These are phyloP conservation scores for Cryptosporidium baileyi DNA, from an alignment of 169 alveolate species.

Conservation along the genomic window DNA sequence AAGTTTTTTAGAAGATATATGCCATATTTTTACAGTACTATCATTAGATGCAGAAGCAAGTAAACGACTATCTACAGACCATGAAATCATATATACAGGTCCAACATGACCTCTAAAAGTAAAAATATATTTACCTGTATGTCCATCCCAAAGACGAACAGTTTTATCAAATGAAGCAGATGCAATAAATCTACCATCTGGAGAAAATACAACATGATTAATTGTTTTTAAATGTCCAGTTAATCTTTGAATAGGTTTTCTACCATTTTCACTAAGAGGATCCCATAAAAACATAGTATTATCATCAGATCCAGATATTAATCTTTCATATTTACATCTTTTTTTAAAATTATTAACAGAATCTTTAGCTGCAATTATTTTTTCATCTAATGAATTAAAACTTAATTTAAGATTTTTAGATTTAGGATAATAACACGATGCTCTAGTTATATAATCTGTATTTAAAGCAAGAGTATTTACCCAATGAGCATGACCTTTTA, in stretches of 20 bases:
- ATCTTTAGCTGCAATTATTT: slow-evolving; percentile 68
- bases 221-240: slow-evolving; percentile 97
- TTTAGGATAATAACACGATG: slow-evolving; percentile 80
- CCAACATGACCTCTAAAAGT: slow-evolving; percentile 98
- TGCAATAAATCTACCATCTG: slow-evolving; percentile 95
- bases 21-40: slow-evolving; percentile 90
- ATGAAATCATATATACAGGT: slow-evolving; percentile 94
- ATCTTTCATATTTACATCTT: slow-evolving; percentile 90
- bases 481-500: slow-evolving; percentile 99
- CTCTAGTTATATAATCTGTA: slow-evolving; percentile 90
- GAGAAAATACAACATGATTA: slow-evolving; percentile 95
- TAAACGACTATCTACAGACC: slow-evolving; percentile 96
- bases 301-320: slow-evolving; percentile 98
- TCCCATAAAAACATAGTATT: slow-evolving; percentile 94
- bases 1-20: slow-evolving; percentile 88
- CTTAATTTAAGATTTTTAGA: slow-evolving; percentile 11
- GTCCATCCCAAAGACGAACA: slow-evolving; percentile 89
- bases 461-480: slow-evolving; percentile 95
- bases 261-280: slow-evolving; percentile 78
- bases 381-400: slow-evolving; percentile 52
- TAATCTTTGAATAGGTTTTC: slow-evolving; percentile 84
- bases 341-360: slow-evolving; percentile 71
- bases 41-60: slow-evolving; percentile 86
- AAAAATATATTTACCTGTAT: slow-evolving; percentile 90
- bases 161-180: slow-evolving; percentile 98